A percentile compares a stretch with the other conserved stretches of the same genome.
Conservation (phyloP, 2,329 filamentous ascomycete genomes). For the Elsinoe batatas region DNA sequence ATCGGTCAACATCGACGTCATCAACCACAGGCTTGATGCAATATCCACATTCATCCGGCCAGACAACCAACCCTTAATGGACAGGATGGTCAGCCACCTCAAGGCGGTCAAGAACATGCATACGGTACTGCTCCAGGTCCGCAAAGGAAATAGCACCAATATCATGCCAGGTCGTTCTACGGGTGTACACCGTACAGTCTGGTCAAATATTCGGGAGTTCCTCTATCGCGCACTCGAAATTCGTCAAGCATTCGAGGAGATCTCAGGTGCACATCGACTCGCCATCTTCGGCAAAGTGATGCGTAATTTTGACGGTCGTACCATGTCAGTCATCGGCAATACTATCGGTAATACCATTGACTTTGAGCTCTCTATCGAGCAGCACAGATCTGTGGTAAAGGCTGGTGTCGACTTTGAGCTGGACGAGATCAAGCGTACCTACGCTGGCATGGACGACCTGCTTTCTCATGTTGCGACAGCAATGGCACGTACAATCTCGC, state of each 20-base stretch:
- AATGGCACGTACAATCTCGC: constrained; percentile 55
- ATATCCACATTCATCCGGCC: constrained; percentile 57
- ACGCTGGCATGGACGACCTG: constrained; percentile 66
- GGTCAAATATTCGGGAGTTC: constrained; percentile 66
- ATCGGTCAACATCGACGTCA: constrained; percentile 55
- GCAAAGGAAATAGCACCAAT: constrained; percentile 50
- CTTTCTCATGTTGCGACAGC: constrained; percentile 57
- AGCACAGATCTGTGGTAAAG: constrained; percentile 62
- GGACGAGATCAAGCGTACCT: constrained; percentile 66
- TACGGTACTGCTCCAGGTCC: constrained; percentile 57
- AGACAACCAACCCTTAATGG: constrained; percentile 55
- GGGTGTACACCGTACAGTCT: constrained; percentile 47
- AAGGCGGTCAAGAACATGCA: constrained; percentile 68
- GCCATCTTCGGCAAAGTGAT: constrained; percentile 49
- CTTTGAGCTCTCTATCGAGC: constrained; percentile 63
- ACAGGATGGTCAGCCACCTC: constrained; percentile 55
- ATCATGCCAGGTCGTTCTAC: constrained; percentile 28
- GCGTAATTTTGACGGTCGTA: constrained; percentile 47
- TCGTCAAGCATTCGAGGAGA: constrained; percentile 50
- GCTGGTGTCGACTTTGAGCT: constrained; percentile 62
- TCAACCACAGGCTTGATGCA: constrained; percentile 61
- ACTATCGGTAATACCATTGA: constrained; percentile 67
- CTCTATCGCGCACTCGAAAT: constrained; percentile 61
- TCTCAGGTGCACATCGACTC: constrained; percentile 45
- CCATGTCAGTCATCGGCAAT: constrained; percentile 57